Conservation (phyloP, 805 yeast species). For the Candida krabiensis region DNA sequence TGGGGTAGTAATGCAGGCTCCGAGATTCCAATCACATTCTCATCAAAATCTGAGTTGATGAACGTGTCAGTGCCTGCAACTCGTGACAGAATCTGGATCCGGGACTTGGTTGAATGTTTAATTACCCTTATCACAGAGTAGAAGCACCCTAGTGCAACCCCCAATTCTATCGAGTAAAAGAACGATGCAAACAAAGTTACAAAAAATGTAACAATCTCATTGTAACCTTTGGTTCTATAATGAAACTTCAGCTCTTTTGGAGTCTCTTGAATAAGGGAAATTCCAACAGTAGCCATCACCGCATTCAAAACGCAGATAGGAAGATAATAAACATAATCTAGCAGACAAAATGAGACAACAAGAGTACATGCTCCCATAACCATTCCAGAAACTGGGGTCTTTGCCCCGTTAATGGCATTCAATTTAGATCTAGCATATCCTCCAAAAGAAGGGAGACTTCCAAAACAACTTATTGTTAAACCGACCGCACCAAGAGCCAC, state of each 20-base stretch:
- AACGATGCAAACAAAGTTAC: slow-evolving; percentile 66
- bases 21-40: slow-evolving; percentile 12
- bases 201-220: slow-evolving; percentile 68
- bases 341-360: slow-evolving; percentile 57
- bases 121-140: slow-evolving; percentile 79
- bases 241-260: slow-evolving; percentile 79
- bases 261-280: slow-evolving; percentile 76
- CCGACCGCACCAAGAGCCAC: slow-evolving; percentile 86
- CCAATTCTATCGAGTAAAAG: slow-evolving; percentile 80
- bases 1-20: slow-evolving; percentile 8
- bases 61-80: slow-evolving; percentile 60
- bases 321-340: slow-evolving; percentile 65
- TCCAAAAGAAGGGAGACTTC: slow-evolving; percentile 88
- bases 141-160: slow-evolving; percentile 83
- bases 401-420: slow-evolving; percentile 84
- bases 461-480: slow-evolving; percentile 54
- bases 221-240: slow-evolving; percentile 68
- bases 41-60: slow-evolving; percentile 65
- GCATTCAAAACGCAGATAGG: slow-evolving; percentile 82
- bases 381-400: slow-evolving; percentile 80
- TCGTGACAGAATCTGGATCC: slow-evolving; percentile 81
- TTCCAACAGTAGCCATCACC: slow-evolving; percentile 75
- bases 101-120: slow-evolving; percentile 74
- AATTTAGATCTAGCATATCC: slow-evolving; percentile 94
- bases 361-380: slow-evolving; percentile 78